Conservation (phyloP, 495 filamentous ascomycete genomes). For the Achaetomiella virescens region DNA sequence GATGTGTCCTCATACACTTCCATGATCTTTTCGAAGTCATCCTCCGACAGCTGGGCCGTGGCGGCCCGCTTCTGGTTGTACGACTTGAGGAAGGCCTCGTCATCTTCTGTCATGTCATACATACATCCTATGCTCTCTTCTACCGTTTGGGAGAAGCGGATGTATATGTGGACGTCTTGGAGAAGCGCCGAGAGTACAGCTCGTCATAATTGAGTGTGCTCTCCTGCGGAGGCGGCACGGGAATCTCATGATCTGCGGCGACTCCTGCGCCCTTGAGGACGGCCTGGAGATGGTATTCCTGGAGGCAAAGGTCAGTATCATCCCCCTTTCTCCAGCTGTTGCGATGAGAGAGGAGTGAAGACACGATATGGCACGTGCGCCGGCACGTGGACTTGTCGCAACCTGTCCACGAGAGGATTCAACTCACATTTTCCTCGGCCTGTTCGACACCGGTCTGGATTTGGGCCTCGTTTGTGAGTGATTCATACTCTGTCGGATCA, state of each 20-base stretch:
- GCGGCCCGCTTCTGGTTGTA: slow-evolving; percentile 71
- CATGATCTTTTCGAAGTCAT: slow-evolving; percentile 92
- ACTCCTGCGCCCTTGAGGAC: slow-evolving; percentile 72
- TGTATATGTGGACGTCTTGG: slow-evolving; percentile 91
- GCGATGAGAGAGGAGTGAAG: slow-evolving; percentile 21
- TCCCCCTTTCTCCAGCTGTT: slow-evolving; percentile 17
- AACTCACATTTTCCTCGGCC: slow-evolving; percentile 90
- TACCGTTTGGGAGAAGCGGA: slow-evolving; percentile 95
- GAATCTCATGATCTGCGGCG: slow-evolving; percentile 70
- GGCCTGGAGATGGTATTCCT: slow-evolving; percentile 98
- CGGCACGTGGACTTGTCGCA: slow-evolving; percentile 38
- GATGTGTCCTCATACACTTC: slow-evolving; percentile 88
- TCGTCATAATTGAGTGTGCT: slow-evolving; percentile 77
- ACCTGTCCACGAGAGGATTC: slow-evolving; percentile 36
- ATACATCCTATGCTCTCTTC: slow-evolving; percentile 78
- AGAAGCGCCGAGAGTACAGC: slow-evolving; percentile 72
- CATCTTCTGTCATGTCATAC: slow-evolving; percentile 90
- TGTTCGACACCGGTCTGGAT: slow-evolving; percentile 97
- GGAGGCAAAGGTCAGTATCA: slow-evolving; percentile 30
- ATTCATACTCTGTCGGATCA: slow-evolving; percentile 61
- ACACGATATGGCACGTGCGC: slow-evolving; percentile 45
- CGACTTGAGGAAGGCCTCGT: slow-evolving; percentile 74
- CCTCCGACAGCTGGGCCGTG: slow-evolving; percentile 65
- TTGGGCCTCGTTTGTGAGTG: slow-evolving; percentile 51
- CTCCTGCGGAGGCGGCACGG: slow-evolving; percentile 74